Conservation (phyloP, 2,329 filamentous ascomycete species). For the Aspergillus melleus region DNA sequence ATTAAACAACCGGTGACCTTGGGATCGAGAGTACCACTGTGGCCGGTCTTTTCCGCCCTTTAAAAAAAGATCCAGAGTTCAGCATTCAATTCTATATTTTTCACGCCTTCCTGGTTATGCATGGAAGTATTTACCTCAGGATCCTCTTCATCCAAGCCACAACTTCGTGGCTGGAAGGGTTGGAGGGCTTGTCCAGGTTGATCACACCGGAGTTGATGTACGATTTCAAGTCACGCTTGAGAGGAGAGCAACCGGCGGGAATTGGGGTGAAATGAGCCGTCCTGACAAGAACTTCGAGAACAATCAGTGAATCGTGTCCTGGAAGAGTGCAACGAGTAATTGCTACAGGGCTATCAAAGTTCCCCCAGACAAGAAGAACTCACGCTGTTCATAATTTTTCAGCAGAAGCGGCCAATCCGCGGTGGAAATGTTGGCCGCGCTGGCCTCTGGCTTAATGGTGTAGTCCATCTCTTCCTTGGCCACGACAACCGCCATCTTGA, state of each 20-base stretch:
- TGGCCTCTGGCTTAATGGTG: conserved; percentile 88
- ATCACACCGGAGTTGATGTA: conserved; percentile 98
- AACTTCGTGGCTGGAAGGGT: conserved; percentile 97
- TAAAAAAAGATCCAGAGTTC: conserved; percentile 9
- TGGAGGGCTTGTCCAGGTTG: conserved; percentile 96
- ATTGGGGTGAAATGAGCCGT: conserved; percentile 98
- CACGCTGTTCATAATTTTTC: conserved; percentile 93
- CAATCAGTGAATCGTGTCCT: conserved; percentile 9
- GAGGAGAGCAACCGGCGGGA: conserved; percentile 83
- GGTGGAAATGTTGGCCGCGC: conserved; percentile 75
- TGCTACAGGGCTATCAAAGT: conserved; percentile 16
- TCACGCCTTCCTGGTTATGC: too few relatives aligned
- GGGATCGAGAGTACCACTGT: conserved; percentile 96
- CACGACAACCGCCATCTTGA: conserved; percentile 46
- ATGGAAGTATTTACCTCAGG: conserved; percentile 62
- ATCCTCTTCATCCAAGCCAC: conserved; percentile 99
- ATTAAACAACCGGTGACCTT: conserved; percentile 97
- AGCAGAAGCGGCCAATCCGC: conserved; percentile 90
- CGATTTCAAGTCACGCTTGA: conserved; percentile 93
- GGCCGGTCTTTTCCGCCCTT: conserved; percentile 92
- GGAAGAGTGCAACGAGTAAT: neutral
- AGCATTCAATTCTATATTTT: conserved; percentile 17
- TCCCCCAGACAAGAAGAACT: conserved; percentile 37
- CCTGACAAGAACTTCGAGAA: conserved; percentile 72
- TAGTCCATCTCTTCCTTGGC: conserved; percentile 69